Base-by-base conservation (phyloP, 2,329 filamentous ascomycete species). In the Dothistroma septosporum region DNA sequence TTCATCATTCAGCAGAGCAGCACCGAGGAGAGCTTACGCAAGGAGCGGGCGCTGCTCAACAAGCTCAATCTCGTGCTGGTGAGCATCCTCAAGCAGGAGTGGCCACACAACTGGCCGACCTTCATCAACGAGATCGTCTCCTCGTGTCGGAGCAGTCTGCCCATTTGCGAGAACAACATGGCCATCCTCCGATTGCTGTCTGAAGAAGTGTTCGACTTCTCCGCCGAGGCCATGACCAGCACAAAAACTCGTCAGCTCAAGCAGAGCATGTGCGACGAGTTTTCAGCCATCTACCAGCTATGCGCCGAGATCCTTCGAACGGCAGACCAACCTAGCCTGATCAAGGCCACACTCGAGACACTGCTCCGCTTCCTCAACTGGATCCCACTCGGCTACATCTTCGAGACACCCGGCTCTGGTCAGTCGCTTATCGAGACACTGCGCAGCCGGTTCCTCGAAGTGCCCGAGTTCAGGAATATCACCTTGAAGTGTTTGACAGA, bases 121-220 rank as follows among this genome's bases (percentile, higher is more conserved):
- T 99, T 99, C 78, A 97, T 99, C 84, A 97, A 97, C 82, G 94
- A 99, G 81, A 99, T 99, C 77, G 92, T 99, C 70, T 89, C 91
- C 22, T 93, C 94, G 59, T 97, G 92, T 78, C 92, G 96, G 75
- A 93, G 91, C 68, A 97, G 90, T 77, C 82, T 99, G 57, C 94
- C 93, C 41, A 95, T 99, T 70, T 99, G 95, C 84, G 94, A 99
- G 80, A 99, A 99, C 82, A 99, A 99, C 82, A 99, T 99, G 94
- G 92, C 91, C 66, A 97, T 99, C 70, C 85, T 99, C 69, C 88
- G 94, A 62, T 81, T 99, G 70, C 84, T 99, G 50, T 99, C 94
- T 7, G 94, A 99, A 76, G 94, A 99, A 77, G 93, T 99, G 41
- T 99, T 99, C 73, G 94, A 99, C 80, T 99, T 95, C 77, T 99